Conservation (phyloP, 192 early-diverging fungal species). For the Geosiphon pyriformis region DNA sequence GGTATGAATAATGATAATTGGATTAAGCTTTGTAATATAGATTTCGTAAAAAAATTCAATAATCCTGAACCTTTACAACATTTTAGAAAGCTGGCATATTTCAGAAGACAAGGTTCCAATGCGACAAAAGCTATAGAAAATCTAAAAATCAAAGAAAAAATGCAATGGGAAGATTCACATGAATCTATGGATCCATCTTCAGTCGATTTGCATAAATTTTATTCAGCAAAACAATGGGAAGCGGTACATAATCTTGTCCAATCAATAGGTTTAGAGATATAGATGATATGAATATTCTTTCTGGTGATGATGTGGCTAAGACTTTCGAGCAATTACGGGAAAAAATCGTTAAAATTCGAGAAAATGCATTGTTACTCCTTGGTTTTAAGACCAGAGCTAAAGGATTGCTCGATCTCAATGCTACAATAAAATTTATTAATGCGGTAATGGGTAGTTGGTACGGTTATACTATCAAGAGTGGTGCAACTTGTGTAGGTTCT, state of each 20-base stretch:
- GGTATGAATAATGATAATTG: slow-evolving; percentile 16
- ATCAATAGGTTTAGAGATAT: slow-evolving; percentile 6
- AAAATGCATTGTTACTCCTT: slow-evolving; percentile 5
- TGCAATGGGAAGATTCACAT: slow-evolving; percentile 15
- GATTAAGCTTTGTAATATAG: slow-evolving; percentile 16
- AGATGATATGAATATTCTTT: slow-evolving; percentile 8
- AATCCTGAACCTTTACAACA: slow-evolving; percentile 20
- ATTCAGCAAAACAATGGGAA: slow-evolving; percentile 13
- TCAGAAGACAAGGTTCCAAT: slow-evolving; percentile 21
- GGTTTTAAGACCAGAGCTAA: slow-evolving; percentile 15
- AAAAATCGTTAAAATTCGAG: neutral
- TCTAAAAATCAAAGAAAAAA: slow-evolving; percentile 19
- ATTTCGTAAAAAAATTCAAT: slow-evolving; percentile 20
- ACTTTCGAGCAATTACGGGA: slow-evolving; percentile 2
- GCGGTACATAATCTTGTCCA: slow-evolving; percentile 9
- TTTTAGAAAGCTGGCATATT: slow-evolving; percentile 20
- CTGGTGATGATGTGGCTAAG: slow-evolving; percentile 6
- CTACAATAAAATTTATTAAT: slow-evolving; percentile 18
- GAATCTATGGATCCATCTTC: slow-evolving; percentile 11
- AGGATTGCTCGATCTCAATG: neutral
- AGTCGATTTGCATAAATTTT: slow-evolving; percentile 13
- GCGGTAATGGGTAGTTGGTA: neutral
- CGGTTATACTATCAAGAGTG: neutral
- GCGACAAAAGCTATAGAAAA: slow-evolving; percentile 13
- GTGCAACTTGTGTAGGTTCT: neutral